phyloP scores from a whole-genome alignment of 139 green algal genomes.

The Picochlorum sp. region DNA sequence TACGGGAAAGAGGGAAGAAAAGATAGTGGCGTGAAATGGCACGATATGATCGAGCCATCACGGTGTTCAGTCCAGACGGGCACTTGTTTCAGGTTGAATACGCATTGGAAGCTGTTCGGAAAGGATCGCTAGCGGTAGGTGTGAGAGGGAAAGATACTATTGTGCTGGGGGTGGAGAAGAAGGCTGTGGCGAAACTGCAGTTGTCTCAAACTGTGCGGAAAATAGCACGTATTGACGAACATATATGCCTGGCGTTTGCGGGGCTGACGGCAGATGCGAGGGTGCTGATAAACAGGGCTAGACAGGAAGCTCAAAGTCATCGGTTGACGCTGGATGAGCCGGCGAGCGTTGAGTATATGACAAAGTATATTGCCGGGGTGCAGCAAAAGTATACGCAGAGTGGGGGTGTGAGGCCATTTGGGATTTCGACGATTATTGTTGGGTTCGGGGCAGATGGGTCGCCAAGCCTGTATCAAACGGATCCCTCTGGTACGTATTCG shows the following conservation, averaged over 20 bases:
- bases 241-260: slow-evolving; percentile 93
- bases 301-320: slow-evolving; percentile 82
- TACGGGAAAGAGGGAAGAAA: not conserved
- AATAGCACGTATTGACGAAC: slow-evolving; percentile 91
- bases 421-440: slow-evolving; percentile 94
- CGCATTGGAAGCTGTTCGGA: slow-evolving; percentile 90
- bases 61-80: slow-evolving; percentile 95
- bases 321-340: slow-evolving; percentile 76
- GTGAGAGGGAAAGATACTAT: slow-evolving; percentile 81
- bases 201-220: slow-evolving; percentile 90
- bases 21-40: slow-evolving; percentile 34
- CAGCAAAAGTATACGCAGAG: slow-evolving; percentile 98
- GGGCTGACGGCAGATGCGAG: slow-evolving; percentile 93
- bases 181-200: slow-evolving; percentile 91
- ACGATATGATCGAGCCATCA: slow-evolving; percentile 96
- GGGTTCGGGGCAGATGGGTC: slow-evolving; percentile 67
- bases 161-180: slow-evolving; percentile 92
- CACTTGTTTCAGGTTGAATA: slow-evolving; percentile 96
- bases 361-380: slow-evolving; percentile 69
- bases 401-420: slow-evolving; percentile 92
- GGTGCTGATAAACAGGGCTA: slow-evolving; percentile 87
- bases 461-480: slow-evolving; percentile 89
- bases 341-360: slow-evolving; percentile 83
- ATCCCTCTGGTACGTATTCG: slow-evolving; percentile 89
- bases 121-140: slow-evolving; percentile 87